Evolutionary conservation across 2,329 filamentous ascomycete genomes (phyloP).

Genomic region (Penicillium nordicum): DNA sequence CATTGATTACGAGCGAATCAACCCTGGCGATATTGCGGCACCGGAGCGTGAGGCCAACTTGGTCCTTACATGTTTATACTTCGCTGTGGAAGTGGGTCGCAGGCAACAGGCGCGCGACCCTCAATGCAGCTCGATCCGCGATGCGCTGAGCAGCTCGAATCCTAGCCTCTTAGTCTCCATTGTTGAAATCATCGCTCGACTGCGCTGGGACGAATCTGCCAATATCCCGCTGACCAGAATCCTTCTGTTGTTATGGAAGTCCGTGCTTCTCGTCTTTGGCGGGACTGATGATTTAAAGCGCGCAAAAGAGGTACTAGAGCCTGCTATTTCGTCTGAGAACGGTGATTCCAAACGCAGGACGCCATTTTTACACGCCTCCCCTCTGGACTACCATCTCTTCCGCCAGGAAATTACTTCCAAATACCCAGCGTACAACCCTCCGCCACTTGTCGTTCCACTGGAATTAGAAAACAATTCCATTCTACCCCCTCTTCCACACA

Average conservation of each 20-base stretch:
- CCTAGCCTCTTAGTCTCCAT: conserved; percentile 70
- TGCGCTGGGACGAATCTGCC: conserved; percentile 64
- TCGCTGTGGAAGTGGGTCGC: conserved; percentile 42
- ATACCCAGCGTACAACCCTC: conserved; percentile 93
- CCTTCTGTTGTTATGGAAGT: conserved; percentile 87
- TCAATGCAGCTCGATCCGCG: conserved; percentile 24
- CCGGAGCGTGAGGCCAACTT: conserved; percentile 42
- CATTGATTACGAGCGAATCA: conserved; percentile 31
- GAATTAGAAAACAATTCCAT: conserved; percentile 90
- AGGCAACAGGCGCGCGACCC: conserved; percentile 31
- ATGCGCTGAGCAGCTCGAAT: conserved; percentile 52
- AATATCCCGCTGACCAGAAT: conserved; percentile 63
- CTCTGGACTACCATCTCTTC: conserved; percentile 93
- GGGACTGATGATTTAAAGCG: conserved; percentile 68
- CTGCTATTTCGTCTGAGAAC: conserved; percentile 48
- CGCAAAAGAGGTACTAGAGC: conserved; percentile 66
- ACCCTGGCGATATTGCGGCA: conserved; percentile 35
- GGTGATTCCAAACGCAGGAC: conserved; percentile 56
- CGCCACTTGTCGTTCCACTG: conserved; percentile 74
- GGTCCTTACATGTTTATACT: conserved; percentile 43
- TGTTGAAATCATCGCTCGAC: conserved; percentile 63
- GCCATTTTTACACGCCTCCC: conserved; percentile 85
- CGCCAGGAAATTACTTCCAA: conserved; percentile 96
- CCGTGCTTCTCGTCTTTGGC: conserved; percentile 79
- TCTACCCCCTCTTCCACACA: conserved; percentile 76